Evolutionary conservation across 1,284 basidiomycete genomes (phyloP), one percentile per base, ranked within the genome.

Genomic region (Ganoderma lucidum): DNA sequence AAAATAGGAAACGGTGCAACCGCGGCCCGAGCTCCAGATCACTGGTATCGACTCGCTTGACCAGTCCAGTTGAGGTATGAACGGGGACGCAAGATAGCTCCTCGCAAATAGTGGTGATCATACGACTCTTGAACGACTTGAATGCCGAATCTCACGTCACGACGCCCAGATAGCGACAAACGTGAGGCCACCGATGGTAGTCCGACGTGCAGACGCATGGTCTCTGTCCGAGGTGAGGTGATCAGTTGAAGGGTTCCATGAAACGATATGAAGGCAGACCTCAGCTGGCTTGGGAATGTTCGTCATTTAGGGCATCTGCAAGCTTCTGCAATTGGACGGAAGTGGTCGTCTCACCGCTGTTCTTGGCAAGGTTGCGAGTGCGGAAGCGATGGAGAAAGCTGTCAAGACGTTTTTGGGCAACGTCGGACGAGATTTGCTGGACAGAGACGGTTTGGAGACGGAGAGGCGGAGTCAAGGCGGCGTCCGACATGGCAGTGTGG

Each of bases 241-340:
- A 56, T 35, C 32, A 35, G 53, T 19, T 56, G 30, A 51, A 51
- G 23, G 48, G 10, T 51, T 51, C 23, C 48, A 35, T 61, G 59
- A 14, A 41, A 17, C n/a, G 37, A 17, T 12, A 23, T 12, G 35
- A 35, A 30, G 5, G 41, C 59, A 14, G 23, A 61, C 59, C 23
- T 30, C 10, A 61, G 59, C 14, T 28, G 10, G 59, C 19, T 23
- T 61, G 59, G 59, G 14, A 4, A 23, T 30, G 59, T 66, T 81
- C 80, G 63, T 80, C 78, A 37, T 66, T 70, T 48, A 82, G 65
- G 12, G 80, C 80, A 32, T 75, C 76, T 39, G 71, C 74, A 23
- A 82, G 68, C 66, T 81, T 82, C 62, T 79, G 78, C 28, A 82
- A 70, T 65, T 81, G 81, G 1, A 73, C 77, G 23, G 79, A 77